Base-by-base conservation (phyloP, 2,329 filamentous ascomycete genomes). In the Calonectria naviculata region DNA sequence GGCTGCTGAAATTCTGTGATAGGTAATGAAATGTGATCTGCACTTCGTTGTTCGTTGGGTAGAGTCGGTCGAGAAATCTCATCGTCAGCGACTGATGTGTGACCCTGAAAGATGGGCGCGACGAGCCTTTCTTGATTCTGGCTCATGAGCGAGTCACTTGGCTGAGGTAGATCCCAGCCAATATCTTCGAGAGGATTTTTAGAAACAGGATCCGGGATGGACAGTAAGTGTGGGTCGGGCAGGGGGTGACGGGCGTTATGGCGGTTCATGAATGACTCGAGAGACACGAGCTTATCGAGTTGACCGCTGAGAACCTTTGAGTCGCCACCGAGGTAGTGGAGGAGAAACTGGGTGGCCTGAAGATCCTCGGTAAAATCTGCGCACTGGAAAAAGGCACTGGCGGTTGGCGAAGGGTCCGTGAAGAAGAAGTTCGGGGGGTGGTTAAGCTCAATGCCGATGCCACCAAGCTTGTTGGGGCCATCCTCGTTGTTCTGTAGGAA, bases 321-420 rank as follows among this genome's bases (percentile, higher is more conserved):
- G 83, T 98, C 96, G 72, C 97, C 97, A 71, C 97, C 97, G 21
- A 99, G 92, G 80, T 98, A 95, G 81, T 99, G 97, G 5, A 96
- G 89, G 83, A 98, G 88, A 73, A 97, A 92, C 75, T 95, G 93
- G 38, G 95, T 97, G 10, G 97, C 97, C 85, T 99, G 97, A 79
- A 97, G 94, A 76, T 98, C 95, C 84, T 99, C 97, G 34, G 97
- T 98, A 84, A 99, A 99, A 83, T 99, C 97, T 70, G 94, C 94
- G 78, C 94, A 97, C 81, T 97, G 94, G 85, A 95, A 95, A 85
- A 99, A 99, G 34, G 96, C 96, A 73, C 94, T 95, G 19, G 94
- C 95, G 75, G 87, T 89, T 7, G 87, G 86, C 8, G 95, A 97
- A 19, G 95, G 97, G 84, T 99, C 97, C 96, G 98, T 98, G 88